These are phyloP conservation scores for Fusarium papillatum DNA, from an alignment of 2,329 filamentous ascomycete species.

Conservation along the genomic window DNA sequence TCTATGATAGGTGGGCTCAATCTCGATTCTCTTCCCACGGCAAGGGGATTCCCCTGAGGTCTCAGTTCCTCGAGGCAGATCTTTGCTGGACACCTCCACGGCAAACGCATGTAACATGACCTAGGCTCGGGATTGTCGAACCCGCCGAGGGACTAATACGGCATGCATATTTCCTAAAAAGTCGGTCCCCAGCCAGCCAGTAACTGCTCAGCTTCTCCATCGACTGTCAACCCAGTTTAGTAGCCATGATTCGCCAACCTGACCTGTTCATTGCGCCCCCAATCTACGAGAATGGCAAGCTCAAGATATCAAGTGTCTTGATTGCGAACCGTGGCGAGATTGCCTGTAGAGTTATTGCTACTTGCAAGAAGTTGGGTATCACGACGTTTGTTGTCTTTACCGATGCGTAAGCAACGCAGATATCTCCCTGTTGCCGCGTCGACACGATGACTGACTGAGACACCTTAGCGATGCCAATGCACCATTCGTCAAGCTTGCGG, in stretches of 20 bases:
- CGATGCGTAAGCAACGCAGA: background rate
- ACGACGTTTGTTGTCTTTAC: background rate
- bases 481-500: background rate
- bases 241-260: background rate
- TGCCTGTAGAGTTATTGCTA: background rate
- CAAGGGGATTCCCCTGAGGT: background rate
- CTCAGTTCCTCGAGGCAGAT: background rate
- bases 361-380: background rate
- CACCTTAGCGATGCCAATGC: background rate
- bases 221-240: background rate
- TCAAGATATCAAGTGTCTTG: background rate
- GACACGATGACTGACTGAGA: background rate
- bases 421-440: background rate
- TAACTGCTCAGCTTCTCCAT: background rate
- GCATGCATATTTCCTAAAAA: background rate
- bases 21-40: background rate
- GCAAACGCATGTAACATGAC: background rate
- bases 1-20: background rate
- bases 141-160: background rate
- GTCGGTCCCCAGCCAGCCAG: background rate
- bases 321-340: background rate
- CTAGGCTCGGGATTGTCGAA: background rate
- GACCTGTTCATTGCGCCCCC: background rate
- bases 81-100: background rate
- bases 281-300: background rate